A percentile compares a stretch with the other conserved stretches of the same genome.
phyloP scores from a whole-genome alignment of 345 rosid genomes.

The Reutealis trisperma region DNA sequence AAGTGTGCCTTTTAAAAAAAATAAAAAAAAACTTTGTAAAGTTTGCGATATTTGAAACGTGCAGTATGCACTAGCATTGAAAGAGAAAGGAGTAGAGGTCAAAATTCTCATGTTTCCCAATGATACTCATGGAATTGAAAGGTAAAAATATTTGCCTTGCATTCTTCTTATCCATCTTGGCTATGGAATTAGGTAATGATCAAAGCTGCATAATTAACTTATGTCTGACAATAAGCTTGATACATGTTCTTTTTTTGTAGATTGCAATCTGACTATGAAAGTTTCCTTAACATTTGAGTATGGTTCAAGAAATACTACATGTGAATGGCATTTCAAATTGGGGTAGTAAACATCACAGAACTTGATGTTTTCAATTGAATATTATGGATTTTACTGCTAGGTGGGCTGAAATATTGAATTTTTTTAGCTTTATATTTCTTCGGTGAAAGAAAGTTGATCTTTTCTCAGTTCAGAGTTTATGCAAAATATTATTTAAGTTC shows the following conservation, averaged over 20 bases:
- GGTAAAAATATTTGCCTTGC: slow-evolving; percentile 35
- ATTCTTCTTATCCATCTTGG: background rate
- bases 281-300: slow-evolving; percentile 75
- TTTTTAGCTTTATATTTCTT: background rate
- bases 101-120: slow-evolving; percentile 70
- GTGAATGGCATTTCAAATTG: slow-evolving; percentile 15
- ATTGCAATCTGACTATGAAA: slow-evolving; percentile 79
- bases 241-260: slow-evolving; percentile 46
- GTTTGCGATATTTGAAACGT: slow-evolving; percentile 21
- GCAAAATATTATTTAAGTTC: background rate
- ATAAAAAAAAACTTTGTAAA: too few relatives aligned
- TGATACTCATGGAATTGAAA: slow-evolving; percentile 69
- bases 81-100: slow-evolving; percentile 75
- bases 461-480: background rate
- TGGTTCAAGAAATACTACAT: slow-evolving; percentile 85
- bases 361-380: background rate
- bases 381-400: background rate
- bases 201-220: background rate
- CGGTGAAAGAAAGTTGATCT: background rate
- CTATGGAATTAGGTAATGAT: too few relatives aligned
- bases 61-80: slow-evolving; percentile 76
- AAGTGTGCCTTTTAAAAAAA: too few relatives aligned
- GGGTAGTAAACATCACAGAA: background rate
- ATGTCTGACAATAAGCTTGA: slow-evolving; percentile 14
- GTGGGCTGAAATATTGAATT: background rate